Evolutionary conservation across 805 yeast species (phyloP).

Genomic region (Ogataea naganishii): DNA sequence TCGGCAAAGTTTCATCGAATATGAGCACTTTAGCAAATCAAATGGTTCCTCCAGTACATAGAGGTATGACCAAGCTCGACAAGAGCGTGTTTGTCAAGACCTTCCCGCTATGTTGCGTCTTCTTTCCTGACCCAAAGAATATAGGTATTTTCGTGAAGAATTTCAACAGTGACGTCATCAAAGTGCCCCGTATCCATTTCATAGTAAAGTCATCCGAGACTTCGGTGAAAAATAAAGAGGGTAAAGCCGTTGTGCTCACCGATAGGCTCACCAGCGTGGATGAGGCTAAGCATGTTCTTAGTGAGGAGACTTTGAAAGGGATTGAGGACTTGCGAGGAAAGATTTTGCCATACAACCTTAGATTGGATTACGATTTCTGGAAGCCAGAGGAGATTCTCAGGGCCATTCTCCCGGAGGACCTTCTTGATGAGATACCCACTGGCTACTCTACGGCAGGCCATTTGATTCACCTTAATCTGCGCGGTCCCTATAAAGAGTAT

Average conservation of each 20-base stretch:
- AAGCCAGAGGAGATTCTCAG: conserved; percentile 76
- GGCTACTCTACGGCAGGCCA: conserved; percentile 94
- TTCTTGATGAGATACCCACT: conserved; percentile 69
- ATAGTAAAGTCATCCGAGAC: conserved; percentile 35
- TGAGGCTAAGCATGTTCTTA: conserved; percentile 28
- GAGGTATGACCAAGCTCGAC: conserved; percentile 60
- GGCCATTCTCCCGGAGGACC: conserved; percentile 66
- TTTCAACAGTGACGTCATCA: conserved; percentile 52
- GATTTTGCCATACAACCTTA: conserved; percentile 44
- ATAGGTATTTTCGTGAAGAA: conserved; percentile 55
- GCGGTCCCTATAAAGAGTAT: conserved; percentile 78
- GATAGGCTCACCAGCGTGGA: conserved; percentile 35
- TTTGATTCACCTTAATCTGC: conserved; percentile 83
- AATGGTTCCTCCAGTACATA: conserved; percentile 74
- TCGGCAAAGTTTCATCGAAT: too few relatives aligned
- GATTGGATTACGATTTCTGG: conserved; percentile 75
- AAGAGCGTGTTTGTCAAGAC: conserved; percentile 48
- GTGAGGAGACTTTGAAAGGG: conserved; percentile 33
- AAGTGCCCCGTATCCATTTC: conserved; percentile 62
- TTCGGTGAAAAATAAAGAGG: conserved; percentile 22
- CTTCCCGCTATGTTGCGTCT: conserved; percentile 59
- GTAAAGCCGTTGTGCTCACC: conserved; percentile 53
- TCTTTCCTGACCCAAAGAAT: conserved; percentile 56
- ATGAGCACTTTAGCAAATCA: too few relatives aligned
- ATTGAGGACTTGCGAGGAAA: conserved; percentile 38